These are phyloP conservation scores for Prunus mume DNA, from an alignment of 306 rosid species.

Conservation along the genomic window DNA sequence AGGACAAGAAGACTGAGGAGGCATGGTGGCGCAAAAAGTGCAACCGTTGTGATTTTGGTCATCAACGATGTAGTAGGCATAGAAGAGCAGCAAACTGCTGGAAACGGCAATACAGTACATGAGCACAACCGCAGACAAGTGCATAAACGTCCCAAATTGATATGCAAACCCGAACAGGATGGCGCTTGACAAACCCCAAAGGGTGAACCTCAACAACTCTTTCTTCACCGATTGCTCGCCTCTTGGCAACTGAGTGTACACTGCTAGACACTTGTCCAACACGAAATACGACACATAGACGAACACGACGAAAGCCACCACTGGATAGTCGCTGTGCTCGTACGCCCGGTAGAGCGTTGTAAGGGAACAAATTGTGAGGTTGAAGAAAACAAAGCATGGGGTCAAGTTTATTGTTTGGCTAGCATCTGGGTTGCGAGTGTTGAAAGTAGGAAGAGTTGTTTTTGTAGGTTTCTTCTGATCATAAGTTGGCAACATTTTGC, in stretches of 20 bases:
- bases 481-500: constrained; percentile 4
- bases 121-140: not conserved
- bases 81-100: constrained; percentile 12
- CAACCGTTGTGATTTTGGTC: not conserved
- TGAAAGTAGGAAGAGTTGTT: not conserved
- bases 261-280: not conserved
- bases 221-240: constrained; percentile 7
- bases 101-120: constrained; percentile 3
- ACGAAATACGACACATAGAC: not conserved
- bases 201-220: not conserved
- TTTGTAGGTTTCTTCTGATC: not conserved
- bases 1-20: not conserved
- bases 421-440: too few relatives aligned
- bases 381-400: not conserved
- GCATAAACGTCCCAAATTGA: constrained; percentile 6
- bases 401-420: not conserved
- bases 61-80: constrained; percentile 7
- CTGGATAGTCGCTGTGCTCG: constrained; percentile 1
- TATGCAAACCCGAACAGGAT: constrained; percentile 16
- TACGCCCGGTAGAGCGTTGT: constrained; percentile 18
- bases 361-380: constrained; percentile 4
- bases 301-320: not conserved
- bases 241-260: not conserved
- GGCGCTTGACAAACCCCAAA: constrained; percentile 12
- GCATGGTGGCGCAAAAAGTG: not conserved